These are phyloP conservation scores for Lachnellula occidentalis DNA, from an alignment of 2,329 filamentous ascomycete species.

Conservation along the genomic window DNA sequence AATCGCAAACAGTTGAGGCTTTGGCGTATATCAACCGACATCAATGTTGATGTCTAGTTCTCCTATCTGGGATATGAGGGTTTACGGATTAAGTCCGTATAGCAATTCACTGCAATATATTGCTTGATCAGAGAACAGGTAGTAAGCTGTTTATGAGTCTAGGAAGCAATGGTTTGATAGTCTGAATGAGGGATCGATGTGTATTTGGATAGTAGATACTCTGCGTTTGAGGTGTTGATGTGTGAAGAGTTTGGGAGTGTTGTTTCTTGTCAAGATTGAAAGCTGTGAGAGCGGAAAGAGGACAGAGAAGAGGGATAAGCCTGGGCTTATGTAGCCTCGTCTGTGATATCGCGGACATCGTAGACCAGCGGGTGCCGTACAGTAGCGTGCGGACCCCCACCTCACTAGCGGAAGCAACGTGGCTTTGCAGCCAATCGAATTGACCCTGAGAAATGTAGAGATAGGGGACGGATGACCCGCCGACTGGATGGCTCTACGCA, in stretches of 20 bases:
- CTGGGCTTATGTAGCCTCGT: slow-evolving; percentile 20
- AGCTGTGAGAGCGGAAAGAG: not conserved
- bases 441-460: slow-evolving; percentile 8
- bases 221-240: not conserved
- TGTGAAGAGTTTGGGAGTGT: not conserved
- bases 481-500: slow-evolving; percentile 3
- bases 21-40: slow-evolving; percentile 54
- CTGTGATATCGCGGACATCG: slow-evolving; percentile 7
- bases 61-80: slow-evolving; percentile 6
- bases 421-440: slow-evolving; percentile 17
- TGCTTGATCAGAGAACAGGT: not conserved
- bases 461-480: slow-evolving; percentile 1
- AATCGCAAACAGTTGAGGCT: slow-evolving; percentile 48
- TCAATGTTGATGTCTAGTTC: slow-evolving; percentile 37
- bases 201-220: slow-evolving; percentile 8
- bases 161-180: not conserved
- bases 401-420: slow-evolving; percentile 16
- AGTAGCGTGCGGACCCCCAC: slow-evolving; percentile 14
- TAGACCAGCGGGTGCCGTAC: slow-evolving; percentile 10
- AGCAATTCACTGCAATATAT: not conserved
- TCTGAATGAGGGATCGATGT: not conserved
- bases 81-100: slow-evolving; percentile 12
- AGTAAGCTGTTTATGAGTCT: slow-evolving; percentile 5
- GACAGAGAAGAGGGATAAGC: slow-evolving; percentile 13
- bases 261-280: slow-evolving; percentile 1